phyloP scores from a whole-genome alignment of 2,329 filamentous ascomycete species.

The Chaetothyriales sp. region DNA sequence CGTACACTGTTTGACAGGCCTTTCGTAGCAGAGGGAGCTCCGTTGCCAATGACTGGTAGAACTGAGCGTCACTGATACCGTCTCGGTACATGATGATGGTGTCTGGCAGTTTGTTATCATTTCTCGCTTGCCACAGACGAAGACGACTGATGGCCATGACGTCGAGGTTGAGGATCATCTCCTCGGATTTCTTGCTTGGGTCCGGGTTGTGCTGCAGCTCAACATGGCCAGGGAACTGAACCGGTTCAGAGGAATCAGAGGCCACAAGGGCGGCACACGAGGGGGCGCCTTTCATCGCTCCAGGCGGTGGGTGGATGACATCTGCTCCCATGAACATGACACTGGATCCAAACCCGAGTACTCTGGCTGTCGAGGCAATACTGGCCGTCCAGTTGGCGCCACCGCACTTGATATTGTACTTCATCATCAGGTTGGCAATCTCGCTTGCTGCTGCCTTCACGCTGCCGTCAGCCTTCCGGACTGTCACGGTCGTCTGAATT shows the following conservation, averaged over 20 bases:
- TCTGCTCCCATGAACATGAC: conserved; percentile 84
- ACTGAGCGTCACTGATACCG: conserved; percentile 78
- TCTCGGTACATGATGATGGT: conserved; percentile 77
- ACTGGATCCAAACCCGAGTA: not conserved
- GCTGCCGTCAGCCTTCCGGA: not conserved
- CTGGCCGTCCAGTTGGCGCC: not conserved
- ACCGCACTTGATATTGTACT: conserved; percentile 67
- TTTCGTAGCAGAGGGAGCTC: conserved; percentile 44
- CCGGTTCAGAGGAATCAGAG: conserved; percentile 52
- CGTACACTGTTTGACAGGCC: conserved; percentile 34
- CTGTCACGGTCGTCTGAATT: conserved; percentile 27
- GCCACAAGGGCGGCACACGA: conserved; percentile 72
- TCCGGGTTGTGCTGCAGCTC: not conserved
- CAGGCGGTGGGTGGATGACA: conserved; percentile 70
- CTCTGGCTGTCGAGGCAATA: not conserved
- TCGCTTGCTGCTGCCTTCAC: not conserved
- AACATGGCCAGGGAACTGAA: conserved; percentile 61
- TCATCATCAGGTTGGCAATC: conserved; percentile 54
- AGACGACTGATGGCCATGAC: conserved; percentile 51
- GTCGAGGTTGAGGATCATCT: conserved; percentile 54
- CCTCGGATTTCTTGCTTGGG: conserved; percentile 39
- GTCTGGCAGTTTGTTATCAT: conserved; percentile 46
- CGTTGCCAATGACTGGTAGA: conserved; percentile 46
- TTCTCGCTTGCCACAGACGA: conserved; percentile 37
- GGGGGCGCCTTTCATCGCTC: conserved; percentile 39